These are phyloP conservation scores for Pseudogymnoascus pannorum DNA, from an alignment of 2,329 filamentous ascomycete genomes.

Conservation along the genomic window DNA sequence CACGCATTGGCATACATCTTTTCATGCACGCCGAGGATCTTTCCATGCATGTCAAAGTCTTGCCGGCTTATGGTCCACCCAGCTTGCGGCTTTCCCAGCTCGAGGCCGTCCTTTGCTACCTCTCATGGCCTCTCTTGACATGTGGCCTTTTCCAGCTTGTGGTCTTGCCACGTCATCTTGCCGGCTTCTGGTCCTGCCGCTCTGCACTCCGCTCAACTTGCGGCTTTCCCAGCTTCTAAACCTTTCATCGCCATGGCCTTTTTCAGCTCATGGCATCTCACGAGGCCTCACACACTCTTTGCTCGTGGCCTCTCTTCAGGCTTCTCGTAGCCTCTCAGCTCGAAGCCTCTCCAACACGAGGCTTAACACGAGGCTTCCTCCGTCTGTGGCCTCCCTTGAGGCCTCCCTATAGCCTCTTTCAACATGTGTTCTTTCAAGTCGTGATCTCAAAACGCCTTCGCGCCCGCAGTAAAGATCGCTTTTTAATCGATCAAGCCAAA, in stretches of 20 bases:
- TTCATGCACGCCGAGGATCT: background rate
- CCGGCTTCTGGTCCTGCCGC: background rate
- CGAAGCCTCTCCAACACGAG: background rate
- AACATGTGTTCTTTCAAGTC: background rate
- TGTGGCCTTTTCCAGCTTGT: background rate
- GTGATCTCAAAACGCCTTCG: background rate
- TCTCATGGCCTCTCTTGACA: background rate
- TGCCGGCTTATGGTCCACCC: background rate
- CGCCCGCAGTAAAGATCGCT: background rate
- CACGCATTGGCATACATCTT: no score
- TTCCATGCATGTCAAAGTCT: no score
- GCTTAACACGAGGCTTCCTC: background rate
- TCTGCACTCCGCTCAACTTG: background rate
- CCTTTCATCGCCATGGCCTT: background rate
- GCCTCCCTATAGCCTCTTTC: background rate
- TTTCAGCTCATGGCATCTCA: background rate
- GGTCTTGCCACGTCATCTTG: background rate
- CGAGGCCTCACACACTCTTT: no score
- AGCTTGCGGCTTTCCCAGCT: background rate
- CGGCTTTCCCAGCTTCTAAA: background rate
- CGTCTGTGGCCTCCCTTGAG: background rate
- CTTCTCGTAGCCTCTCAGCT: background rate
- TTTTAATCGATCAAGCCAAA: background rate
- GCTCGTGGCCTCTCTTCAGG: background rate
- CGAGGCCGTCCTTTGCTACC: background rate